These are phyloP conservation scores for Carex parvula DNA, from an alignment of 176 grass and related monocot genomes.

Conservation along the genomic window DNA sequence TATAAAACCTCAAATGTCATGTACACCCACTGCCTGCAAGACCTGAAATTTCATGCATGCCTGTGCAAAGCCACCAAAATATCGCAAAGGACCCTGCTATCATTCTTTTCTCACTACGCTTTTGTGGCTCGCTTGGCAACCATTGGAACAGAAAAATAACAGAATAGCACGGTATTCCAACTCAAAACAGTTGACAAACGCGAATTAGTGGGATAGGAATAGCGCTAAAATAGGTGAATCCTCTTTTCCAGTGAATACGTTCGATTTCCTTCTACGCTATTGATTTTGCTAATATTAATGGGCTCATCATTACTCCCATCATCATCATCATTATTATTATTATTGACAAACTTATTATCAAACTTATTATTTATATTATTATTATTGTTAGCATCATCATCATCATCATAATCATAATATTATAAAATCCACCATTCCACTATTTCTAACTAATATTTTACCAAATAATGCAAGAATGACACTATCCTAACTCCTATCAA, in stretches of 20 bases:
- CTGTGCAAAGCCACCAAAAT: not conserved
- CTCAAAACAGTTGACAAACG: not conserved
- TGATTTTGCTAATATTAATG: not conserved
- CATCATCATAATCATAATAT: not conserved
- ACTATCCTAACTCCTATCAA: not conserved
- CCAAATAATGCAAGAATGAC: not conserved
- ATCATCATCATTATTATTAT: not conserved
- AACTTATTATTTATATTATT: not conserved
- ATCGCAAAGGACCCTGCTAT: not conserved
- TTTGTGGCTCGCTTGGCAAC: not conserved
- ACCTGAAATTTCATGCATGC: not conserved
- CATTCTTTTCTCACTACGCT: not conserved
- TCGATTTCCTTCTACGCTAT: not conserved
- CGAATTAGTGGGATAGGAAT: not conserved
- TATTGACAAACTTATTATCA: not conserved
- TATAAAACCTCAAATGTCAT: conserved; percentile 1
- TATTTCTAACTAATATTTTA: not conserved
- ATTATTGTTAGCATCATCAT: not conserved
- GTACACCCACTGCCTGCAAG: not conserved
- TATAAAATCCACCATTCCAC: not conserved
- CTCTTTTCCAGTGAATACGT: not conserved
- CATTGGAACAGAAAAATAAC: conserved; percentile 10
- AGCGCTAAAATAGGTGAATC: not conserved
- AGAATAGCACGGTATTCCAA: not conserved
- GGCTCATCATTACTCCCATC: not conserved